A percentile compares a stretch with the other conserved stretches of the same genome.
Conservation (phyloP, 148 eudicot species). For the Rhododendron griersonianum region DNA sequence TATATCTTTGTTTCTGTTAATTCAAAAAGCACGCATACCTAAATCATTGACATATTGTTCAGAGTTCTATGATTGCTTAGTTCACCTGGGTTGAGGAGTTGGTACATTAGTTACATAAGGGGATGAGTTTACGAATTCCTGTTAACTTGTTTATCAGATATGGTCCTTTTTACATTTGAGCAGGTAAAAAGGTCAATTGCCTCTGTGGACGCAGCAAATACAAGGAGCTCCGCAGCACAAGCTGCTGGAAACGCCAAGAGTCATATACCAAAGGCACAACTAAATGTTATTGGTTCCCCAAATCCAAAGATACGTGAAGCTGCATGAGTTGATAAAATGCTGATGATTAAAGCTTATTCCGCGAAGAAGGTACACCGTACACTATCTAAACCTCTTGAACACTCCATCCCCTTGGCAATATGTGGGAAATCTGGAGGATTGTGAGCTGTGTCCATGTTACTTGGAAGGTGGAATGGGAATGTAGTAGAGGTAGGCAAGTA, state of each 20-base stretch:
- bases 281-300: constrained; percentile 48
- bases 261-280: constrained; percentile 47
- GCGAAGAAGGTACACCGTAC: background rate
- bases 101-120: background rate
- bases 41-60: background rate
- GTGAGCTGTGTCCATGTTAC: background rate
- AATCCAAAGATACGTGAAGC: constrained; percentile 31
- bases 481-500: background rate
- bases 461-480: background rate
- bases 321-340: constrained; percentile 11
- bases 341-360: background rate
- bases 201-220: constrained; percentile 33
- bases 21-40: background rate
- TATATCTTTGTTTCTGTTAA: background rate
- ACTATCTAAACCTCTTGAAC: background rate
- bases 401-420: background rate
- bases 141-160: background rate
- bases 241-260: constrained; percentile 50
- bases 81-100: background rate
- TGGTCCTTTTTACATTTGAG: constrained; percentile 5
- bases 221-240: constrained; percentile 46
- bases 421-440: background rate
- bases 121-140: background rate
- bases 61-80: background rate
- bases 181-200: constrained; percentile 62